Conservation (phyloP, 2,329 filamentous ascomycete species). For the Trichoderma breve region DNA sequence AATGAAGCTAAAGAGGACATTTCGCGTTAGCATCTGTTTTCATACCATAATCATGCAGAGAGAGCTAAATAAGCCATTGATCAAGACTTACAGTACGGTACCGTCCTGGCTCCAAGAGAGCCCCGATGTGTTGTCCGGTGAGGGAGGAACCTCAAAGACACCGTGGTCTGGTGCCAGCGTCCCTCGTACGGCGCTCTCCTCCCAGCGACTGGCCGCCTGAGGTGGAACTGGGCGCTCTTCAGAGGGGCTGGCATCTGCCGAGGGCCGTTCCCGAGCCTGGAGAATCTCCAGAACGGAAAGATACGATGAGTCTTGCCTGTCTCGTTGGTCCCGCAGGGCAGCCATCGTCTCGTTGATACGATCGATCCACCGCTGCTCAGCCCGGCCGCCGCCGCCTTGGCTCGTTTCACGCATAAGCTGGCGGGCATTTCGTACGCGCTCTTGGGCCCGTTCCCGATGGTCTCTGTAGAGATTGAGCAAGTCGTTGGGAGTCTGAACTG, state of each 20-base stretch:
- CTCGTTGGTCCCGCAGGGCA: conserved; percentile 37
- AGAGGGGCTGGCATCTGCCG: conserved; percentile 34
- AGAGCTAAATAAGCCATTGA: background rate
- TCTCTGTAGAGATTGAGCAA: conserved; percentile 39
- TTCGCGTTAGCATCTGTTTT: conserved; percentile 24
- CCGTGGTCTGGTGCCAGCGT: conserved; percentile 38
- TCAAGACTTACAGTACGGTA: conserved; percentile 51
- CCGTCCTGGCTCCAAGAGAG: conserved; percentile 63
- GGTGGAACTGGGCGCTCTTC: conserved; percentile 40
- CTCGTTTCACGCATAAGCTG: conserved; percentile 32
- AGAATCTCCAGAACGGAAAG: conserved; percentile 40
- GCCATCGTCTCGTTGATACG: conserved; percentile 37
- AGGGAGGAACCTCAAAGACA: conserved; percentile 44
- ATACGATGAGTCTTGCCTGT: conserved; percentile 38
- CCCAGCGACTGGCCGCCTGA: conserved; percentile 38
- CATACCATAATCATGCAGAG: background rate
- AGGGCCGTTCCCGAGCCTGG: conserved; percentile 35
- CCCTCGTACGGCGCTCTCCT: conserved; percentile 37
- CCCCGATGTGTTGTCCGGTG: conserved; percentile 59
- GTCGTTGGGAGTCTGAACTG: conserved; percentile 39
- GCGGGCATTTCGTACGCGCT: conserved; percentile 36
- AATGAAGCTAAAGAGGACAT: conserved; percentile 48
- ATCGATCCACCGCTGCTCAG: conserved; percentile 36
- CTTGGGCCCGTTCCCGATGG: conserved; percentile 35
- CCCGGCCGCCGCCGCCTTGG: conserved; percentile 21